Percentiles rank a stretch among this genome's conserved stretches.
phyloP scores from a whole-genome alignment of 345 rosid genomes.

The Carallia pectinifolia region DNA sequence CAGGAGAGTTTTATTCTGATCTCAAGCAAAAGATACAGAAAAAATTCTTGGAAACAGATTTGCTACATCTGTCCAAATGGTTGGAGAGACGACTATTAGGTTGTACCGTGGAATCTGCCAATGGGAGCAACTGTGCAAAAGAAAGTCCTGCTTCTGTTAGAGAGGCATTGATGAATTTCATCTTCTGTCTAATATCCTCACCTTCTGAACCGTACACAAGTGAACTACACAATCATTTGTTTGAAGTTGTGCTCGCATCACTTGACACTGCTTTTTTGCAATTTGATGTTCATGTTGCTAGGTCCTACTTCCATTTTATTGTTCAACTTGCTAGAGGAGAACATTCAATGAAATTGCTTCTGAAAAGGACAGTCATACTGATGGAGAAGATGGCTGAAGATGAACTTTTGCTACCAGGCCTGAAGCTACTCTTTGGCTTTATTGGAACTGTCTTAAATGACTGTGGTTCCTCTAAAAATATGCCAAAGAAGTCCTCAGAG shows the following conservation, averaged over 20 bases:
- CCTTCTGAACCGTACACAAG: slow-evolving; percentile 40
- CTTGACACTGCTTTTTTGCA: slow-evolving; percentile 80
- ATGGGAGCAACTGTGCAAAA: slow-evolving; percentile 48
- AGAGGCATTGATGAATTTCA: slow-evolving; percentile 79
- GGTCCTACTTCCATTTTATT: slow-evolving; percentile 73
- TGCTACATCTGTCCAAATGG: slow-evolving; percentile 65
- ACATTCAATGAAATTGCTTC: slow-evolving; percentile 54
- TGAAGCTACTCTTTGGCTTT: slow-evolving; percentile 78
- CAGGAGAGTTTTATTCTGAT: slow-evolving; percentile 55
- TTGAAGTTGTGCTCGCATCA: slow-evolving; percentile 73
- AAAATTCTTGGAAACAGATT: slow-evolving; percentile 68
- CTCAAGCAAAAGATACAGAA: slow-evolving; percentile 58
- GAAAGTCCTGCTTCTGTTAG: slow-evolving; percentile 63
- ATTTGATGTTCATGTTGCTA: slow-evolving; percentile 71
- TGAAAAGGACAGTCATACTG: slow-evolving; percentile 62
- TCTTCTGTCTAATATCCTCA: slow-evolving; percentile 56
- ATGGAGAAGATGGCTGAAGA: slow-evolving; percentile 73
- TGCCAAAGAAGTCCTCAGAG: slow-evolving; percentile 41
- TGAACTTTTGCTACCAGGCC: slow-evolving; percentile 69
- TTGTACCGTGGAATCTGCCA: slow-evolving; percentile 48
- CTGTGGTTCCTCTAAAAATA: slow-evolving; percentile 49
- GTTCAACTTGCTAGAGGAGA: slow-evolving; percentile 79
- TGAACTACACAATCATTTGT: slow-evolving; percentile 67
- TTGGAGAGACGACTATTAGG: slow-evolving; percentile 88
- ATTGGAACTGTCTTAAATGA: slow-evolving; percentile 67